phyloP scores from a whole-genome alignment of 257 asterid genomes.

The Rehmannia glutinosa region DNA sequence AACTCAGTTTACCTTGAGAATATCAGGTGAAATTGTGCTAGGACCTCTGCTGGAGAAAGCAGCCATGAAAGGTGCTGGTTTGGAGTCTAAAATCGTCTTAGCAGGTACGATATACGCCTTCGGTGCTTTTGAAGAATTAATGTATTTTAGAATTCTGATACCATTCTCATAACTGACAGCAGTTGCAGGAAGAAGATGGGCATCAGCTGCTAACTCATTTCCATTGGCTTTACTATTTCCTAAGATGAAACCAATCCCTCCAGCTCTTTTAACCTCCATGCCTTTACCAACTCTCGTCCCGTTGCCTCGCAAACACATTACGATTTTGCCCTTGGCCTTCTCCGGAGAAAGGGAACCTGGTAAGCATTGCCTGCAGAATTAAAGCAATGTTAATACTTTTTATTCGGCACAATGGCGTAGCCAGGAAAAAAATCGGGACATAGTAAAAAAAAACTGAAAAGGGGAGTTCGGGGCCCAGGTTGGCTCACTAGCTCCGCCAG shows the following conservation, averaged over 20 bases:
- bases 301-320: constrained; percentile 69
- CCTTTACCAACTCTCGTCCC: constrained; percentile 83
- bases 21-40: neutral
- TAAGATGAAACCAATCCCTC: constrained; percentile 70
- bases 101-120: constrained; percentile 32
- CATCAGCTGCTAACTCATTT: constrained; percentile 32
- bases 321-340: constrained; percentile 74
- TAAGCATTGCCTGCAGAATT: constrained; percentile 64
- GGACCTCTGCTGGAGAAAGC: constrained; percentile 4
- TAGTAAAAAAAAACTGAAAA: too few species aligned
- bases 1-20: too few species aligned
- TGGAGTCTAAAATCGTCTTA: constrained; percentile 26
- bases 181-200: constrained; percentile 59
- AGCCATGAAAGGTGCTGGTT: constrained; percentile 65
- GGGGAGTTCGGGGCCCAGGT: too few species aligned
- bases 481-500: too few species aligned
- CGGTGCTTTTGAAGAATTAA: constrained; percentile 30
- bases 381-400: neutral
- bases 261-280: constrained; percentile 80
- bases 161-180: constrained; percentile 37
- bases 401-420: too few species aligned
- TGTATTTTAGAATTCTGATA: constrained; percentile 35
- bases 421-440: too few species aligned
- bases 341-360: constrained; percentile 65
- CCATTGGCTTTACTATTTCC: constrained; percentile 60